phyloP scores from a whole-genome alignment of 2,329 filamentous ascomycete genomes.

The Paraconiothyrium brasiliense region DNA sequence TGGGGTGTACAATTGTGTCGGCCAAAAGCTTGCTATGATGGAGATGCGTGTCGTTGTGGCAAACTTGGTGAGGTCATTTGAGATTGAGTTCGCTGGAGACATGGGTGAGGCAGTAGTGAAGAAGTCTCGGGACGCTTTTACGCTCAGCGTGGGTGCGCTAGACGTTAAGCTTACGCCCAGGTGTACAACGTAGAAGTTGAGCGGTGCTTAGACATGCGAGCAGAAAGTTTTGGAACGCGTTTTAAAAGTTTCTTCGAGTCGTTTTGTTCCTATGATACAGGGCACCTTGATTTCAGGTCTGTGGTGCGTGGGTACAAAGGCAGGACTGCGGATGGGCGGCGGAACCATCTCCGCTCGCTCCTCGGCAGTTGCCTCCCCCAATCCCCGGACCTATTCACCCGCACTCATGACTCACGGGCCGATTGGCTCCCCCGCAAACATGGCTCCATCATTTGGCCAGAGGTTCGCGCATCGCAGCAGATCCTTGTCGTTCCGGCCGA shows the following conservation, averaged over 20 bases:
- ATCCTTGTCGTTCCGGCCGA: constrained; percentile 9
- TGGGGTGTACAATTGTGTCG: constrained; percentile 75
- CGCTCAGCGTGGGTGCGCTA: constrained; percentile 39
- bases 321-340: not conserved
- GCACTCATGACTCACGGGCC: not conserved
- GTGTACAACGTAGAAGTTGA: not conserved
- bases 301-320: not conserved
- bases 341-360: constrained; percentile 7
- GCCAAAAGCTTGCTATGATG: constrained; percentile 71
- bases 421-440: constrained; percentile 14
- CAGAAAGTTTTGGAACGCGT: too few species aligned
- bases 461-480: not conserved
- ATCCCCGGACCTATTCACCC: constrained; percentile 13
- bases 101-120: constrained; percentile 30
- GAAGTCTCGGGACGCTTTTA: constrained; percentile 41
- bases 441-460: constrained; percentile 8
- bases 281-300: not conserved
- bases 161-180: constrained; percentile 38
- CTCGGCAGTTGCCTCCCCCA: constrained; percentile 14
- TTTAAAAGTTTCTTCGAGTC: too few species aligned
- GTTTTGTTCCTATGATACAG: too few species aligned
- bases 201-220: too few species aligned
- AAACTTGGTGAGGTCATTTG: constrained; percentile 68
- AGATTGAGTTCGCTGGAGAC: constrained; percentile 55
- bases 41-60: constrained; percentile 71